phyloP scores from a whole-genome alignment of 106 monocot species.

The Dioscorea dumetorum region DNA sequence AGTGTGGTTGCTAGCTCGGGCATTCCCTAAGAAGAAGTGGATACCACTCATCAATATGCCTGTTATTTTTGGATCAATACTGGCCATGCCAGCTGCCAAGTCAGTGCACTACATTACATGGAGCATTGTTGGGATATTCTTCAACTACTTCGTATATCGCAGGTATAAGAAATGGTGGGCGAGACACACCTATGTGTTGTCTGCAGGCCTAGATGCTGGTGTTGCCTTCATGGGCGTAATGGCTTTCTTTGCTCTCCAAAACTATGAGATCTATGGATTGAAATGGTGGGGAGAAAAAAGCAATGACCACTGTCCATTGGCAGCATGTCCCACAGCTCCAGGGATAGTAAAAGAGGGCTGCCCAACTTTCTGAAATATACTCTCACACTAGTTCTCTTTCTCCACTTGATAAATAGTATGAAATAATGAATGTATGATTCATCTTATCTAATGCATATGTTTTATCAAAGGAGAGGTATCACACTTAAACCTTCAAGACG shows the following conservation, averaged over 20 bases:
- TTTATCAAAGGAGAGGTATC: too few relatives aligned
- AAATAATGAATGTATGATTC: too few relatives aligned
- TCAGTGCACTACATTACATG: not conserved
- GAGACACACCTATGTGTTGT: slow-evolving; percentile 7
- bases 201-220: slow-evolving; percentile 5
- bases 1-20: not conserved
- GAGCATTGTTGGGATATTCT: not conserved
- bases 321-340: slow-evolving; percentile 30
- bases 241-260: not conserved
- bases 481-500: too few relatives aligned
- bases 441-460: too few relatives aligned
- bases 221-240: slow-evolving; percentile 9
- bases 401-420: too few relatives aligned
- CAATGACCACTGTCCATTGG: slow-evolving; percentile 15
- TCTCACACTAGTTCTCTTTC: too few relatives aligned
- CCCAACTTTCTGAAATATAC: slow-evolving; percentile 1
- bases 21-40: slow-evolving; percentile 10
- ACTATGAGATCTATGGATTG: not conserved
- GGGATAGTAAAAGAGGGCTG: slow-evolving; percentile 16
- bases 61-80: not conserved
- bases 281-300: slow-evolving; percentile 1
- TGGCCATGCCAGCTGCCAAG: not conserved
- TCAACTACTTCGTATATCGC: slow-evolving; percentile 4
- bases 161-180: slow-evolving; percentile 11
- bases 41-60: slow-evolving; percentile 14